phyloP scores from a whole-genome alignment of 2,329 filamentous ascomycete species.

The Cercospora sojina region DNA sequence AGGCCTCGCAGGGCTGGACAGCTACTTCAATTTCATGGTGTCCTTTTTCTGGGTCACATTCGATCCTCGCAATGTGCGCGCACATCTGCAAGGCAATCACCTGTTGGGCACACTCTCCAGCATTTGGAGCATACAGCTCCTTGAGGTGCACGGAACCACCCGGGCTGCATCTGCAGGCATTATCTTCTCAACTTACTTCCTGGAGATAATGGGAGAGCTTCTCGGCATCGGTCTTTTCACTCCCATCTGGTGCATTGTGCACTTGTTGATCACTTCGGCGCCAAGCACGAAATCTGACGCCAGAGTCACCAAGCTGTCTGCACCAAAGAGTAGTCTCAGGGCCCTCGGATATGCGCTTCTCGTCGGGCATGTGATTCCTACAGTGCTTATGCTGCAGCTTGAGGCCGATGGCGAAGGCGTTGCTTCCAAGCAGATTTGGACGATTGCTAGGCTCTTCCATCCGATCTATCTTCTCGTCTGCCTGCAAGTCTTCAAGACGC shows the following conservation, averaged over 20 bases:
- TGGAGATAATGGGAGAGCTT: slow-evolving; percentile 27
- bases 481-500: slow-evolving; percentile 1
- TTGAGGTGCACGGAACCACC: slow-evolving; percentile 22
- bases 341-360: slow-evolving; percentile 26
- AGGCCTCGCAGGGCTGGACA: slow-evolving; percentile 22
- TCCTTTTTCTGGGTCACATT: slow-evolving; percentile 26
- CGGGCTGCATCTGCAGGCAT: slow-evolving; percentile 5
- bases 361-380: slow-evolving; percentile 26
- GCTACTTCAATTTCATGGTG: slow-evolving; percentile 29
- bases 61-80: slow-evolving; percentile 25
- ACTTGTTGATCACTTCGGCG: slow-evolving; percentile 19
- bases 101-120: slow-evolving; percentile 25
- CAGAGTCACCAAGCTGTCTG: slow-evolving; percentile 5
- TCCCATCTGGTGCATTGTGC: slow-evolving; percentile 26
- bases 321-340: slow-evolving; percentile 12
- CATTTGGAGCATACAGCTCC: slow-evolving; percentile 27
- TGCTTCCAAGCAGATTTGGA: slow-evolving; percentile 27
- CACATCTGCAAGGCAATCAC: slow-evolving; percentile 26
- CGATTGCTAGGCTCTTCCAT: slow-evolving; percentile 27
- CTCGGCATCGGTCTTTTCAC: slow-evolving; percentile 28
- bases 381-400: slow-evolving; percentile 24
- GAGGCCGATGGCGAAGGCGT: slow-evolving; percentile 23
- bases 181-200: slow-evolving; percentile 23
- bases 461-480: slow-evolving; percentile 22
- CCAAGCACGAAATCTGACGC: slow-evolving; percentile 10